Evolutionary conservation across 257 asterid genomes (phyloP).

Genomic region (Fraxinus pennsylvanica): DNA sequence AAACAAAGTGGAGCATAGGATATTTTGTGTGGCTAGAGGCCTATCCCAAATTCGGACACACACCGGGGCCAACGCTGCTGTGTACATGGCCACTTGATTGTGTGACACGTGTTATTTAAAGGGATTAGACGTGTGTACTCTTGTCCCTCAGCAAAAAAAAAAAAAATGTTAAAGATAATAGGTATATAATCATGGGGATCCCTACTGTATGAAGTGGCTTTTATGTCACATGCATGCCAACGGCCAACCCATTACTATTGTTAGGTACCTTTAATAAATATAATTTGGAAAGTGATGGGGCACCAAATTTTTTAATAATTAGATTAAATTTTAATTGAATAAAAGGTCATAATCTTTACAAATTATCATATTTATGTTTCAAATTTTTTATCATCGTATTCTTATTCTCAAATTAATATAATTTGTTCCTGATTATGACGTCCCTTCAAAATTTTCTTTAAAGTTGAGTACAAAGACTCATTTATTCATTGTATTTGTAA

Average conservation of each 20-base stretch:
- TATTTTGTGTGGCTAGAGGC: neutral
- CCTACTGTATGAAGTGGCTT: slow-evolving; percentile 22
- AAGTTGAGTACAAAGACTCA: too few species aligned
- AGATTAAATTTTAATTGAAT: too few species aligned
- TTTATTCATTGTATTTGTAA: too few species aligned
- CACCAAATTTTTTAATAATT: too few species aligned
- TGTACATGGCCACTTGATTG: neutral
- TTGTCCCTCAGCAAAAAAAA: slow-evolving; percentile 19
- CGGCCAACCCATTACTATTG: slow-evolving; percentile 40
- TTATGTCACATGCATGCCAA: slow-evolving; percentile 44
- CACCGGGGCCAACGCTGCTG: slow-evolving; percentile 24
- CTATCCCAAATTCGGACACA: slow-evolving; percentile 1
- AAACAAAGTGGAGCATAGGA: too few species aligned
- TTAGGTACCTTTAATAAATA: slow-evolving; percentile 36
- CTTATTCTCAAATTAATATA: too few species aligned
- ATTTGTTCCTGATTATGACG: too few species aligned
- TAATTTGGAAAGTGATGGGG: slow-evolving; percentile 33
- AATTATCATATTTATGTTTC: too few species aligned
- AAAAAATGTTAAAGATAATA: slow-evolving; percentile 21
- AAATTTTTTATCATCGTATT: too few species aligned
- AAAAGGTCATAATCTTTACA: too few species aligned
- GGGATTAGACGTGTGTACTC: neutral
- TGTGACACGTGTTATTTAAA: slow-evolving; percentile 15
- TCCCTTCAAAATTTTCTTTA: too few species aligned
- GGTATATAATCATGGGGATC: slow-evolving; percentile 41